Base-by-base conservation (phyloP, 768 basidiomycete genomes). In the Rhodosporidiobolus odoratus region DNA sequence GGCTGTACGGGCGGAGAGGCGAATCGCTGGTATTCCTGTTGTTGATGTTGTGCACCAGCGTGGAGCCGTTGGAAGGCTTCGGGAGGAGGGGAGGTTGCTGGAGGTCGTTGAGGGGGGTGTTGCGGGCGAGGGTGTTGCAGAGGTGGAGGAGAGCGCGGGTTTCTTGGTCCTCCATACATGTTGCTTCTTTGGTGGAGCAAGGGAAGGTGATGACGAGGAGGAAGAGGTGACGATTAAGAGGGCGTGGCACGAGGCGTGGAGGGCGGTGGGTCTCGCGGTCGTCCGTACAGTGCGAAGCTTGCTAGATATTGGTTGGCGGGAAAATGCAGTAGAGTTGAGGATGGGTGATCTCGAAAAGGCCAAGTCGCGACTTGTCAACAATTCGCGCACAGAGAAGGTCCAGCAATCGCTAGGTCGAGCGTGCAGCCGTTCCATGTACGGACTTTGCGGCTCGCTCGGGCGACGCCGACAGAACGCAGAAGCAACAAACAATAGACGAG, bases 71-170 rank as follows among this genome's bases (percentile, higher is more conserved):
- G 13, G 66, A 84, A 3, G 88, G 87, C 0, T 89, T 91, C 3
- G 86, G 86, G 1, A 12, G 72, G 72, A 7, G 73, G 73, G 88
- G 90, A 0, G 88, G 90, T 65, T 89, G 90, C 34, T 88, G 91
- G 67, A 57, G 92, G 89, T 40, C 69, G 68, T 79, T 87, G 90
- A 0, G 88, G 87, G 0, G 90, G 91, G 71, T 92, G 90, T 0
- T 91, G 92, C 0, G 91, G 91, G 0, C 91, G 88, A 4, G 91
- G 91, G 77, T 93, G 91, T 58, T 90, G 88, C 3, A 93, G 84
- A 0, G 90, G 90, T 3, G 90, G 90, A 17, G 77, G 72, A 3
- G 71, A 72, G 2, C 71, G 71, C 9, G 54, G 32, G 23, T 32
- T 23, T 0, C 63, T 30, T 0, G 53, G 54, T 10, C 68, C 69